phyloP scores from a whole-genome alignment of 768 basidiomycete genomes.

The Tricholoma sp. region DNA sequence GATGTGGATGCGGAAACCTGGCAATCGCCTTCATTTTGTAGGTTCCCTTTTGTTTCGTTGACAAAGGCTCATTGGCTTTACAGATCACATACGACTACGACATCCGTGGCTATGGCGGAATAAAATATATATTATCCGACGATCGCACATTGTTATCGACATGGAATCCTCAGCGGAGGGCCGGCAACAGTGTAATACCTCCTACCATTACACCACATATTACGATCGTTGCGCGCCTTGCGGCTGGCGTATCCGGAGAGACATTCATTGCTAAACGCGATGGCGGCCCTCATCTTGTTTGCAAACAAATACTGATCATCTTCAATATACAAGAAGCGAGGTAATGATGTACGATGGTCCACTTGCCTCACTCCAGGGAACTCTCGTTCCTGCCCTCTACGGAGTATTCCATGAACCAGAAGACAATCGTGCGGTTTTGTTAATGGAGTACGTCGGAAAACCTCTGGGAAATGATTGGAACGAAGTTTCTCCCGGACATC shows the following conservation, averaged over 20 bases:
- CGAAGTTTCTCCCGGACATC: neutral
- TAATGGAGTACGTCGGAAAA: slow-evolving; percentile 1
- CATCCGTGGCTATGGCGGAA: neutral
- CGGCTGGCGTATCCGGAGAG: neutral
- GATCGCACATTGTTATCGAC: neutral
- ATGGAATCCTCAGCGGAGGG: neutral
- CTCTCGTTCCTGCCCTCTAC: neutral
- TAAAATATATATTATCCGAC: neutral
- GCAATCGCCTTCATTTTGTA: neutral
- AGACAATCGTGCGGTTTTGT: neutral
- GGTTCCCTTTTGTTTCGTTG: neutral
- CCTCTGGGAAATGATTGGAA: slow-evolving; percentile 1
- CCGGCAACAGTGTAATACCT: neutral
- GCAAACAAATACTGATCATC: slow-evolving; percentile 1
- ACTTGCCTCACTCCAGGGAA: slow-evolving; percentile 1
- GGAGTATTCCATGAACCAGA: neutral
- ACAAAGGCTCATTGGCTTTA: neutral
- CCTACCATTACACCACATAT: neutral
- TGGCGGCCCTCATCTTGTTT: neutral
- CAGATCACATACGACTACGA: slow-evolving; percentile 1
- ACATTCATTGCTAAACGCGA: slow-evolving; percentile 1
- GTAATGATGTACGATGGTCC: slow-evolving; percentile 2
- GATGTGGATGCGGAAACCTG: neutral
- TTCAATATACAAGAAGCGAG: neutral
- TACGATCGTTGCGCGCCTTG: neutral